Evolutionary conservation across 257 asterid species (phyloP), one percentile per base, ranked within the genome.

Genomic region (Linaria vulgaris): DNA sequence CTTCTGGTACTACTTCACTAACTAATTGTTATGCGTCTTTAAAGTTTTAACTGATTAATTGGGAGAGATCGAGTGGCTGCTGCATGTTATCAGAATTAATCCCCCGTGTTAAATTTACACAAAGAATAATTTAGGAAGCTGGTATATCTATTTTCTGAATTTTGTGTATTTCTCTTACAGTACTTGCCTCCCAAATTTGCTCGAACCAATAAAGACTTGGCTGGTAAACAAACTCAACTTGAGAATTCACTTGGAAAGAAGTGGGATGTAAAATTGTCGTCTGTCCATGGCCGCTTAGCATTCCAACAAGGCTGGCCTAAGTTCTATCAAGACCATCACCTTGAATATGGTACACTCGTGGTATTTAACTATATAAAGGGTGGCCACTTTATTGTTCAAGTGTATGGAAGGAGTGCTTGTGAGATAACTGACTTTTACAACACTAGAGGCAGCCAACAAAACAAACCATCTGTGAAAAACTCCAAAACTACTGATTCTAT

Each of bases 111-210:
- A 56, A 12, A 58, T 41, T 12, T 38, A n/a, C 46, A 41, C 46
- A 3, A 1, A 51, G 14, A 52, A 0, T 12, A 11, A 52, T 12
- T 7, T 16, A 38, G 3, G 37, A 27, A 37, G 20, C 12, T 45
- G 39, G 16, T 59, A 59, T 27, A 65, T 13, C 6, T 3, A 5
- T 44, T 41, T 39, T 47, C 31, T 59, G 47, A 69, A 23, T 27
- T 47, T 68, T 63, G 22, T 52, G 17, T 34, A 30, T 46, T 67
- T n/a, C 14, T 66, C 55, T 70, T 71, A 78, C 86, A 90, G 97
- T 78, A 61, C 75, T 59, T 88, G 74, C 97, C 97, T 69, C 88
- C 86, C 34, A 24, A 16, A 48, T 76, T 79, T 72, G 82, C 71
- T 23, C 61, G 67, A 43, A 46, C 8, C 15, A 67, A 76, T 62